Base-by-base conservation (phyloP, 768 basidiomycete species). In the Jaapia argillacea region DNA sequence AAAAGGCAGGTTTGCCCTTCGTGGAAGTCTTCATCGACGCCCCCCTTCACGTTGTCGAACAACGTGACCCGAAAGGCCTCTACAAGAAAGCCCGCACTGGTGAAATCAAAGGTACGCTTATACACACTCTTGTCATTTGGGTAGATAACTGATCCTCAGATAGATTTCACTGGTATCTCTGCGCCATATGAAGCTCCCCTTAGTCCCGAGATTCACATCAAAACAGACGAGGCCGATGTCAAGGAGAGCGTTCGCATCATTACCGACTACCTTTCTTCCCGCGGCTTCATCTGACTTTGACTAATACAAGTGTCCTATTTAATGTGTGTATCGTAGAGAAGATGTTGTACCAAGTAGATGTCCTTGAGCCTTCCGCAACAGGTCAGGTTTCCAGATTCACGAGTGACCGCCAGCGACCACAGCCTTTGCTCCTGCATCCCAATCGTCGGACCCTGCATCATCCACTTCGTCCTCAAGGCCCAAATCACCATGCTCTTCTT, bases 151-250 rank as follows among this genome's bases (percentile, higher is more conserved):
- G 10, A 45, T 21, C 40, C 22, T 43, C 24, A n/a, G 36, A 3
- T 56, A 98, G 96, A 98, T 44, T 99, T 99, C 66, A 98, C 96
- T 38, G 96, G 96, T 5, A 85, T 98, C 59, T 93, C 91, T 18
- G 90, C 96, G 4, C 96, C 96, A 14, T 98, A 98, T 61, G 96
- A 98, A 64, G 76, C 80, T 4, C 96, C 96, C 14, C 69, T 71
- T 44, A 64, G 65, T 12, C 83, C 96, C 35, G 96, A 98, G 64
- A 76, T 99, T 47, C 91, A 93, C 66, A 85, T 99, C 62, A 81
- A 75, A 57, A 98, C 94, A 2, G 75, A 87, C 57, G 72, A 92
- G 60, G 72, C 71, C 21, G 77, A 83, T 52, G 83, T 98, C 25
- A 68, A 72, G 20, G 77, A 82, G 44, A 82, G 88, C 42, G 92